phyloP scores from a whole-genome alignment of 1,284 basidiomycete species.

The Sanghuangporus sanghuang region DNA sequence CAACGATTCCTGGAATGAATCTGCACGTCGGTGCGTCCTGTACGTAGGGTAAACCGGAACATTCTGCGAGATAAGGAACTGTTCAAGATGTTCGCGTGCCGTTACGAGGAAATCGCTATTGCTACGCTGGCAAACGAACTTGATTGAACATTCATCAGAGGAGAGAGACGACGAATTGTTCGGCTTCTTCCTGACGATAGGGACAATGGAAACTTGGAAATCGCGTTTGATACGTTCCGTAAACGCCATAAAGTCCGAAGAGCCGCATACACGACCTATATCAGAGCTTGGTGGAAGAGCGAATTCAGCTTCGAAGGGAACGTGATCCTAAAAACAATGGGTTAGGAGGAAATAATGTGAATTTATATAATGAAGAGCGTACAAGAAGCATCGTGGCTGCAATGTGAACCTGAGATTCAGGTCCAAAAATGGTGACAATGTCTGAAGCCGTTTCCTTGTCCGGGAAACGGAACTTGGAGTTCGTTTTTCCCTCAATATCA shows the following conservation, averaged over 20 bases:
- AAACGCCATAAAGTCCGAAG: slow-evolving; percentile 79
- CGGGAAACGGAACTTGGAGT: slow-evolving; percentile 91
- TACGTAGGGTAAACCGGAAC: slow-evolving; percentile 72
- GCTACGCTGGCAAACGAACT: slow-evolving; percentile 91
- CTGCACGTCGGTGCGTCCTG: slow-evolving; percentile 75
- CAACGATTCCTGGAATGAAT: slow-evolving; percentile 93
- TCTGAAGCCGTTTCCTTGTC: slow-evolving; percentile 94
- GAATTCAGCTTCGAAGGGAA: slow-evolving; percentile 97
- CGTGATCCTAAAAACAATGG: slow-evolving; percentile 66
- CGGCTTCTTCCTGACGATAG: slow-evolving; percentile 57
- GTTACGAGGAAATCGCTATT: slow-evolving; percentile 90
- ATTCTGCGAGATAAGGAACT: slow-evolving; percentile 83
- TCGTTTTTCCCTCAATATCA: slow-evolving; percentile 96
- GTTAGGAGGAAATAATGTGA: slow-evolving; percentile 19
- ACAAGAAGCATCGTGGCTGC: slow-evolving; percentile 94
- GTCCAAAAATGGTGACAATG: slow-evolving; percentile 90
- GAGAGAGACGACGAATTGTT: slow-evolving; percentile 28
- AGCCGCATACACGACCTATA: slow-evolving; percentile 66
- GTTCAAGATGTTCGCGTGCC: slow-evolving; percentile 88
- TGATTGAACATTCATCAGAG: slow-evolving; percentile 86
- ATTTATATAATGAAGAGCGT: slow-evolving; percentile 26
- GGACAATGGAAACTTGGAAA: slow-evolving; percentile 83
- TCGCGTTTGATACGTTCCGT: slow-evolving; percentile 91
- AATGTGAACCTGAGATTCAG: slow-evolving; percentile 95
- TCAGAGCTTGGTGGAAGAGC: slow-evolving; percentile 82